Base-by-base conservation (phyloP, 306 rosid species). In the Lablab purpureus region DNA sequence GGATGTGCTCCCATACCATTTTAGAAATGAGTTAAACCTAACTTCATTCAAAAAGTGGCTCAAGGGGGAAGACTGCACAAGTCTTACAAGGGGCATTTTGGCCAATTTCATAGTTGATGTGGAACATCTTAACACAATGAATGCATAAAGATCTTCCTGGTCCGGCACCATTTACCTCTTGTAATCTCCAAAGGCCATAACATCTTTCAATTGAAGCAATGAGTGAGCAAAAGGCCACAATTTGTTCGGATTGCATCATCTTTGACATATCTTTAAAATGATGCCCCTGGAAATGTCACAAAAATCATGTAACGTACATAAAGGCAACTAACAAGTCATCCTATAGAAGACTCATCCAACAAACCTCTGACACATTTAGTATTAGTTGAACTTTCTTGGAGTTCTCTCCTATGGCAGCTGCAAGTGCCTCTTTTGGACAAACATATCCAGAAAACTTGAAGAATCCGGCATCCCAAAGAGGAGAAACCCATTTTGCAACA, bases 381-480 rank as follows among this genome's bases (percentile, higher is more conserved):
- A 45, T 83, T 77, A 90, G 73, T 49, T 76, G 84, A 40, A 86
- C 83, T 86, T 80, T 88, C 80, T 83, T 83, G 83, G 67, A 50
- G 76, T 81, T 88, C 81, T 90, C 91, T 71, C 90, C 94, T 56
- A 80, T 83, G 76, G 93, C 94, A 81, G 87, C 91, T 59, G 89
- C 81, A 83, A 92, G 89, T 36, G 90, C 94, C 79, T 88, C 89
- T 86, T 77, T 83, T 62, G 91, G 93, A 86, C 89, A 87, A 72
- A 92, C 79, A 80, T 77, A 87, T 60, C 90, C 94, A 63, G 85
- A 86, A 85, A 92, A 92, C 59, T 62, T 78, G 82, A 92, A 86
- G 83, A 90, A 81, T 76, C 97, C 93, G 50, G 88, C 70, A 88
- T 92, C 97, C 94, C 93, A 92, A 45, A 92, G 87, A 60, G 97